A percentile compares a stretch with the other conserved stretches of the same genome.
phyloP scores from a whole-genome alignment of 163 green algal species.

The Trebouxiophyceae sp. region DNA sequence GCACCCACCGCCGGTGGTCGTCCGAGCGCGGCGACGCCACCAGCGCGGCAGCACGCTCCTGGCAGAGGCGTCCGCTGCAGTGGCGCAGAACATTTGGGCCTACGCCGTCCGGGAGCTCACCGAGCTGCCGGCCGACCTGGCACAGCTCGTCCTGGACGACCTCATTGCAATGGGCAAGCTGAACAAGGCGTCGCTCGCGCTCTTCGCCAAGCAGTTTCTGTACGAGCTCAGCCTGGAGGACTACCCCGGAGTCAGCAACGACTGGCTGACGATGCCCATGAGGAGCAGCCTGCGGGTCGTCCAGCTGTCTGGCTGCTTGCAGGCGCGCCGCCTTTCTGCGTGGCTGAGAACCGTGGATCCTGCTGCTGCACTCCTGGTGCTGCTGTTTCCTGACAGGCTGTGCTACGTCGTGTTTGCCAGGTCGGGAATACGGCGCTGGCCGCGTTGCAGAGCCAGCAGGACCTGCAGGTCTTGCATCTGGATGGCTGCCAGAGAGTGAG shows the following conservation, averaged over 20 bases:
- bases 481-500: background rate
- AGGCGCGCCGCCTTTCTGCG: too few species aligned
- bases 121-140: constrained; percentile 3
- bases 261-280: background rate
- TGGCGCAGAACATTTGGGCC: background rate
- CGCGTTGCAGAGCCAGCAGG: background rate
- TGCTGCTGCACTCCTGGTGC: too few species aligned
- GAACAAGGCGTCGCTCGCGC: background rate
- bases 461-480: background rate
- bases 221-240: background rate
- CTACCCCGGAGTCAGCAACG: background rate
- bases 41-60: background rate
- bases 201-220: background rate
- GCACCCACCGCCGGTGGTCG: background rate
- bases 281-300: background rate
- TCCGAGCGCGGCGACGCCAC: background rate
- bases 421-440: background rate
- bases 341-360: too few species aligned
- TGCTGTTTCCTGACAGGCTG: too few species aligned
- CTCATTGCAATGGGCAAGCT: background rate
- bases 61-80: background rate
- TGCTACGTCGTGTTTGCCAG: too few species aligned
- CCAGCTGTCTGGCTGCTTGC: background rate
- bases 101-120: background rate
- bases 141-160: constrained; percentile 4